Base-by-base conservation (phyloP, 73 alveolate genomes). In the Urostyla sp. region DNA sequence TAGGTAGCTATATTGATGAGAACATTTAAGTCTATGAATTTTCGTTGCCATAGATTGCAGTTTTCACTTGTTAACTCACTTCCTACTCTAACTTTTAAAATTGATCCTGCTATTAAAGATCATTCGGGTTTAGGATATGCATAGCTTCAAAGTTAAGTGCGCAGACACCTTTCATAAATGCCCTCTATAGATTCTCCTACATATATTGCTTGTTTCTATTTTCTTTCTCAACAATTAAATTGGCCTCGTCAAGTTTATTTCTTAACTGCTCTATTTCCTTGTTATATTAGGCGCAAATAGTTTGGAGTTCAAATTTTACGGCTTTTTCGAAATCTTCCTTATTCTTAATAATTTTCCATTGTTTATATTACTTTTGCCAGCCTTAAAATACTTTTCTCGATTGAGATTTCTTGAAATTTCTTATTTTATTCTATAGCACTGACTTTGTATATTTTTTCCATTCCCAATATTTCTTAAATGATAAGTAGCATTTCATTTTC, bases 111-210 rank as follows among this genome's bases (percentile, higher is more conserved):
- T 55, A 55, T 18, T 24, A 20, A 0, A 52, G 53, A 24, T 83
- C 87, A 23, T 15, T 40, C 8, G 93, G 93, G 63, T 91, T 73
- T 1, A 97, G 81, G 31, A 97, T 97, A 87, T 94, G 87, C 99
- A 97, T 97, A 1, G 99, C 99, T 69, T 97, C 99, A 87, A 97
- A 94, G 80, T 97, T 97, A 88, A 97, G 60, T 0, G 99, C 98
- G 90, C 98, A 95, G 37, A 97, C 99, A 56, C 99, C 99, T 60
- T 98, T 97, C 99, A 97, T 95, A 87, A 97, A 94, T 0, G 98
- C 99, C 87, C 94, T 95, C 91, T 97, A 95, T 72, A 97, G 88
- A 79, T 96, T 94, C 57, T 94, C 99, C 74, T 94, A 92, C 87
- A 96, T 95, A 80, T 67, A 84, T 0, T 81, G 80, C 84, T 91